Evolutionary conservation across 768 basidiomycete species (phyloP).

Genomic region (Cystofilobasidium macerans): DNA sequence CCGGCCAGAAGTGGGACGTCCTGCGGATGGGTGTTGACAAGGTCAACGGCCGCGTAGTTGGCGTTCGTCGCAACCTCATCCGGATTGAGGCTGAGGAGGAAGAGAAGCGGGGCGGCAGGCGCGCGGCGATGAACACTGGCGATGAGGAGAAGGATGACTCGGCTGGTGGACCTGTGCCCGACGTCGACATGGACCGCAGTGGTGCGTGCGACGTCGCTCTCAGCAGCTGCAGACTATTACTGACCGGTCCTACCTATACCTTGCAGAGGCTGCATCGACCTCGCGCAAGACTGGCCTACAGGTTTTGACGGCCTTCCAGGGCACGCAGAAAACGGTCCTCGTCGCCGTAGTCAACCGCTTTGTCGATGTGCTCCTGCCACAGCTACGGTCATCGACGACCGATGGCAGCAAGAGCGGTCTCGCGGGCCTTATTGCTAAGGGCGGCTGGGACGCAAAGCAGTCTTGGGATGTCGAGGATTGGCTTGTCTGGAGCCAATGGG

Average conservation of each 20-base stretch:
- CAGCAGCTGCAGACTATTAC: too few relatives aligned
- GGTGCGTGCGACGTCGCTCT: neutral
- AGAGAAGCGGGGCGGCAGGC: conserved; percentile 62
- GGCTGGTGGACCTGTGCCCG: neutral
- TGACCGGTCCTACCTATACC: neutral
- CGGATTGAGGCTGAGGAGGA: conserved; percentile 65
- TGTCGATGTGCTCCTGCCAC: conserved; percentile 48
- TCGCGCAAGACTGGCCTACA: neutral
- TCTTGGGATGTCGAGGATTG: conserved; percentile 65
- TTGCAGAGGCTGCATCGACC: neutral
- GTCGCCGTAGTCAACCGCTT: conserved; percentile 67
- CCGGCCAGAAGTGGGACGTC: conserved; percentile 65
- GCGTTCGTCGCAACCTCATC: conserved; percentile 46
- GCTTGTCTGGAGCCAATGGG: conserved; percentile 78
- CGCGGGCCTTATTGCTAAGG: conserved; percentile 49
- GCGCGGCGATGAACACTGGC: conserved; percentile 45
- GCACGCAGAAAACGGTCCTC: conserved; percentile 64
- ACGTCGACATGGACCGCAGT: conserved; percentile 36
- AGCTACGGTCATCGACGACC: conserved; percentile 41
- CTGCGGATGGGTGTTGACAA: conserved; percentile 75
- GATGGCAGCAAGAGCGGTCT: conserved; percentile 34
- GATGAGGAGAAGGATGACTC: conserved; percentile 53
- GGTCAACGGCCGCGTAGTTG: conserved; percentile 73
- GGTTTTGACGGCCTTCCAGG: conserved; percentile 52
- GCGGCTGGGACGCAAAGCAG: conserved; percentile 58